These are phyloP conservation scores for Jackrogersella minutella DNA, from an alignment of 495 filamentous ascomycete species.

Conservation along the genomic window DNA sequence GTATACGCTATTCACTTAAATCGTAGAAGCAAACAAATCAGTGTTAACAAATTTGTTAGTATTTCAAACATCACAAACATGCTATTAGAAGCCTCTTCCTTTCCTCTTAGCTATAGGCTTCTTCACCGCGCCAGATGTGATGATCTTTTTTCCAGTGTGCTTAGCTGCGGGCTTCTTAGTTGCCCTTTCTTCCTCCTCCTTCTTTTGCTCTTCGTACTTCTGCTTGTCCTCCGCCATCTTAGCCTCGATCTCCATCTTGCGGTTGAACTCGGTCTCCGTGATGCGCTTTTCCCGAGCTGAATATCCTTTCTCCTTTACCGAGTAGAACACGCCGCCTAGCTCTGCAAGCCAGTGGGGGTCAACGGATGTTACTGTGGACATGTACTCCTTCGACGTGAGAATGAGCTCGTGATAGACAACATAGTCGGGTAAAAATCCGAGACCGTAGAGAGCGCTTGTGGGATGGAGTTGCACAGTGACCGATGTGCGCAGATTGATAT, in stretches of 20 bases:
- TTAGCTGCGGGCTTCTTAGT: slow-evolving; percentile 56
- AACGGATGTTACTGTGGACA: slow-evolving; percentile 95
- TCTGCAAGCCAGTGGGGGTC: slow-evolving; percentile 99
- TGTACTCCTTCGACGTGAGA: slow-evolving; percentile 96
- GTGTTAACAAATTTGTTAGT: slow-evolving; percentile 13
- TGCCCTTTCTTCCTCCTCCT: slow-evolving; percentile 54
- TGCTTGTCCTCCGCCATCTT: slow-evolving; percentile 91
- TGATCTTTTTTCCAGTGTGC: slow-evolving; percentile 60
- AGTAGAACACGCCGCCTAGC: slow-evolving; percentile 98
- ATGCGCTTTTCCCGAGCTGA: slow-evolving; percentile 87
- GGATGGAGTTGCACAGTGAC: slow-evolving; percentile 95
- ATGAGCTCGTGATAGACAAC: slow-evolving; percentile 99
- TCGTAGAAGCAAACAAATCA: too few species aligned
- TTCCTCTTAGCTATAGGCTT: slow-evolving; percentile 67
- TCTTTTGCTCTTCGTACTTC: slow-evolving; percentile 68
- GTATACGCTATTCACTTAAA: neutral
- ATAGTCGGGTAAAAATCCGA: slow-evolving; percentile 94
- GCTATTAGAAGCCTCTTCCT: slow-evolving; percentile 59
- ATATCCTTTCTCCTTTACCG: slow-evolving; percentile 97
- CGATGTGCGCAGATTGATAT: slow-evolving; percentile 92
- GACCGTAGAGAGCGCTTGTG: slow-evolving; percentile 88
- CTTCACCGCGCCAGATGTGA: slow-evolving; percentile 64
- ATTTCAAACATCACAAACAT: slow-evolving; percentile 12
- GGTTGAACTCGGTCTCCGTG: slow-evolving; percentile 93
- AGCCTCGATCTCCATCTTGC: slow-evolving; percentile 93